A percentile compares a stretch with the other conserved stretches of the same genome.
Evolutionary conservation across 805 yeast species (phyloP).

Genomic region (Cyberlindnera euphorbiae): DNA sequence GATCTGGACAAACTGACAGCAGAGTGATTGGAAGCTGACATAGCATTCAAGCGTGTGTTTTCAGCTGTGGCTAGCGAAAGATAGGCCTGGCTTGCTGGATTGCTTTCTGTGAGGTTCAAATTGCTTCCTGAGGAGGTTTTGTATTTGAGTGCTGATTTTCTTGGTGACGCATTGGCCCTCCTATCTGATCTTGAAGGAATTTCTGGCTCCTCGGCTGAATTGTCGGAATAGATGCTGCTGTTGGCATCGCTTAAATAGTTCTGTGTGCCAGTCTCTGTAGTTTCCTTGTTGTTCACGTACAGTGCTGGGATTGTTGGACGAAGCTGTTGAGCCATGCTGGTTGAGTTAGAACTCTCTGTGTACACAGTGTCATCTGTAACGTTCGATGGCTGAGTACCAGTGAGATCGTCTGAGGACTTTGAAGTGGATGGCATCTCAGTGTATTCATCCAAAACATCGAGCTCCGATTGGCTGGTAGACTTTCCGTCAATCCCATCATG

Average conservation of each 20-base stretch:
- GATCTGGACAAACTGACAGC: conserved; percentile 26
- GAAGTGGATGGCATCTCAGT: conserved; percentile 25
- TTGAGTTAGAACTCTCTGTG: conserved; percentile 4
- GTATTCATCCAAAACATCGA: conserved; percentile 14
- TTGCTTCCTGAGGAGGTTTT: conserved; percentile 22
- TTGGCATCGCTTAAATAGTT: conserved; percentile 2
- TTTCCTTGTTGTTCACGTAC: conserved; percentile 10
- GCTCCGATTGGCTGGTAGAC: conserved; percentile 8
- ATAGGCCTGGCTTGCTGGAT: conserved; percentile 58
- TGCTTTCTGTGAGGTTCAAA: conserved; percentile 10
- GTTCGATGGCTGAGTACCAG: conserved; percentile 18
- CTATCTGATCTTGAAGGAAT: conserved; percentile 33
- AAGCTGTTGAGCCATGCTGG: conserved; percentile 42
- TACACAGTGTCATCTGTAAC: conserved; percentile 19
- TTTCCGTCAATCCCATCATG: conserved; percentile 4
- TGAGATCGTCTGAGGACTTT: conserved; percentile 18
- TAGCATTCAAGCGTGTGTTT: conserved; percentile 69
- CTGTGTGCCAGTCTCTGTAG: conserved; percentile 2
- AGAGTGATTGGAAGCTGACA: conserved; percentile 30
- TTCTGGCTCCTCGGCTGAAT: conserved; percentile 9
- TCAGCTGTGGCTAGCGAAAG: conserved; percentile 71
- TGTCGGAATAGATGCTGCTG: conserved; percentile 14
- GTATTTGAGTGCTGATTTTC: conserved; percentile 38
- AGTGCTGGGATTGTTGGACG: conserved; percentile 35
- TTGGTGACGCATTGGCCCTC: conserved; percentile 33